A percentile compares a stretch with the other conserved stretches of the same genome.
These are phyloP conservation scores for Neurospora sp. DNA, from an alignment of 495 filamentous ascomycete genomes.

Conservation along the genomic window DNA sequence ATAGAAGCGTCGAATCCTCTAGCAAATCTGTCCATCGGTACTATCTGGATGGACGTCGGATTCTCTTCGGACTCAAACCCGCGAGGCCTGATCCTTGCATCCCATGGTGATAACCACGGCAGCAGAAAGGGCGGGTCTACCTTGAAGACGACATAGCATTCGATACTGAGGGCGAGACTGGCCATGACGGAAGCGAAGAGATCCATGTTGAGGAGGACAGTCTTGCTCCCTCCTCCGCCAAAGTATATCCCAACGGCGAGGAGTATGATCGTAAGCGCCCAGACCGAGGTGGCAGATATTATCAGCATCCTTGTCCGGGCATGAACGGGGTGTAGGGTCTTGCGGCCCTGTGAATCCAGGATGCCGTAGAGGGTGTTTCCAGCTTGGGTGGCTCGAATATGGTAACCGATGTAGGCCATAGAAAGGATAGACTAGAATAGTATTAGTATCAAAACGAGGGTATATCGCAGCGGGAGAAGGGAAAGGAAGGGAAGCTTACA, in stretches of 20 bases:
- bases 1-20: neutral
- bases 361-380: slow-evolving; percentile 3
- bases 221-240: neutral
- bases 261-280: slow-evolving; percentile 1
- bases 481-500: slow-evolving; percentile 1
- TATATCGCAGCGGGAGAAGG: neutral
- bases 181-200: slow-evolving; percentile 9
- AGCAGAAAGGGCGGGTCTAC: slow-evolving; percentile 4
- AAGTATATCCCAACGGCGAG: slow-evolving; percentile 8
- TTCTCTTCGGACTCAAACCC: neutral
- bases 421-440: slow-evolving; percentile 6
- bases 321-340: slow-evolving; percentile 7
- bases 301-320: slow-evolving; percentile 7
- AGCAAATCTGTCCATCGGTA: neutral
- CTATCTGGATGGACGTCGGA: neutral
- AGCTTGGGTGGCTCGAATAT: slow-evolving; percentile 4
- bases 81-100: neutral
- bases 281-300: neutral
- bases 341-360: slow-evolving; percentile 2
- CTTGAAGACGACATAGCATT: neutral
- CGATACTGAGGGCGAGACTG: neutral
- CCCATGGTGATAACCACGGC: slow-evolving; percentile 2
- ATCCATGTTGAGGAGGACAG: neutral
- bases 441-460: neutral
- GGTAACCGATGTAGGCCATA: slow-evolving; percentile 7